Conservation (phyloP, 2,329 filamentous ascomycete genomes). For the Macrophomina phaseolina region DNA sequence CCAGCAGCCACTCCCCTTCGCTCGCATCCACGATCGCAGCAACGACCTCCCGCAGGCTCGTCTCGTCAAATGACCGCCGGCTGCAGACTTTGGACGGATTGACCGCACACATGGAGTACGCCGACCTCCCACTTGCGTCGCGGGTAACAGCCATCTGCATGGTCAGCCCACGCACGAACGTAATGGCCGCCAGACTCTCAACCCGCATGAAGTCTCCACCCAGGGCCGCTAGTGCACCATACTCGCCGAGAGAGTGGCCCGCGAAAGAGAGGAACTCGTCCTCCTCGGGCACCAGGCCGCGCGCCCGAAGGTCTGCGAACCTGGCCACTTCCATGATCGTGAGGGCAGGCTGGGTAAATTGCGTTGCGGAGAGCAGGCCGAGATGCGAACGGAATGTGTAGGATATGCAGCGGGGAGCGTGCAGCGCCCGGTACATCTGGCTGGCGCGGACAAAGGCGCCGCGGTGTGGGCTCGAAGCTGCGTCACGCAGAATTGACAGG, state of each 20-base stretch:
- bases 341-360: conserved; percentile 35
- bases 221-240: conserved; percentile 31
- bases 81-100: conserved; percentile 29
- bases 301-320: conserved; percentile 25
- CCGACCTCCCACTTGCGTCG: conserved; percentile 29
- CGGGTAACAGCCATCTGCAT: conserved; percentile 34
- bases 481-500: conserved; percentile 33
- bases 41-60: conserved; percentile 34
- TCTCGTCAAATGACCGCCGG: conserved; percentile 33
- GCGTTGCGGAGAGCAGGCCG: conserved; percentile 33
- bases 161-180: conserved; percentile 34
- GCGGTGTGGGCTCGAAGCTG: conserved; percentile 5
- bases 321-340: conserved; percentile 29
- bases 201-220: conserved; percentile 31
- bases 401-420: conserved; percentile 28
- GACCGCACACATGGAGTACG: conserved; percentile 34
- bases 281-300: conserved; percentile 20
- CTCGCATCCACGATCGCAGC: conserved; percentile 30
- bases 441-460: conserved; percentile 13
- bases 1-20: conserved; percentile 27
- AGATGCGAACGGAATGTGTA: conserved; percentile 33
- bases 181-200: conserved; percentile 31
- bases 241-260: conserved; percentile 33
- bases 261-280: conserved; percentile 26
- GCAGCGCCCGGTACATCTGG: conserved; percentile 5